Evolutionary conservation across 148 eudicot genomes (phyloP).

Genomic region (Persicaria tinctoria): DNA sequence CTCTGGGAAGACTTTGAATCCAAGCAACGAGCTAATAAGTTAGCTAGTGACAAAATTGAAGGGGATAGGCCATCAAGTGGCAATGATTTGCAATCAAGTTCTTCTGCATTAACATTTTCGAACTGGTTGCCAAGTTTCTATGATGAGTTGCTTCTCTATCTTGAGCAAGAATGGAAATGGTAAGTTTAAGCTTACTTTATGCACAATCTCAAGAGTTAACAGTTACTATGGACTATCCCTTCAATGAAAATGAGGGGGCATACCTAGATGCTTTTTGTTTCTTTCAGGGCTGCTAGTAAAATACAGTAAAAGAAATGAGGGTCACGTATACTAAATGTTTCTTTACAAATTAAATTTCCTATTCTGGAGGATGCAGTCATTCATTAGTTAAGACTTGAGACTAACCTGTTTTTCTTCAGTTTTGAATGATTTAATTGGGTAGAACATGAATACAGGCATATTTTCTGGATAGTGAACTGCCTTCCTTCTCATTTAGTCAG

Average conservation of each 20-base stretch:
- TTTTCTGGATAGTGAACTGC: not conserved
- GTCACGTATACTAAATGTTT: too few relatives aligned
- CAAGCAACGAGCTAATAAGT: slow-evolving; percentile 49
- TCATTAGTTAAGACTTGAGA: not conserved
- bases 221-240: not conserved
- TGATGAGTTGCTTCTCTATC: slow-evolving; percentile 83
- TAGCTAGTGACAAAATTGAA: slow-evolving; percentile 49
- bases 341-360: too few relatives aligned
- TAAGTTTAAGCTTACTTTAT: slow-evolving; percentile 17
- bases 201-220: not conserved
- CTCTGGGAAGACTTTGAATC: slow-evolving; percentile 90
- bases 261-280: not conserved
- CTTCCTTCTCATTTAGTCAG: not conserved
- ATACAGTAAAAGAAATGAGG: too few relatives aligned
- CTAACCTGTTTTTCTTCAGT: not conserved
- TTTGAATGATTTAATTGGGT: not conserved
- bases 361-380: not conserved
- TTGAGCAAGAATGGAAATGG: slow-evolving; percentile 99
- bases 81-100: slow-evolving; percentile 38
- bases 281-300: not conserved
- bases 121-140: slow-evolving; percentile 88
- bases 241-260: not conserved
- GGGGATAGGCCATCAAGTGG: slow-evolving; percentile 42
- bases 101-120: slow-evolving; percentile 48
- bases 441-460: not conserved